Percentiles rank a stretch among this genome's conserved stretches.
These are phyloP conservation scores for Xylariaceae sp. DNA, from an alignment of 2,329 filamentous ascomycete genomes.

Conservation along the genomic window DNA sequence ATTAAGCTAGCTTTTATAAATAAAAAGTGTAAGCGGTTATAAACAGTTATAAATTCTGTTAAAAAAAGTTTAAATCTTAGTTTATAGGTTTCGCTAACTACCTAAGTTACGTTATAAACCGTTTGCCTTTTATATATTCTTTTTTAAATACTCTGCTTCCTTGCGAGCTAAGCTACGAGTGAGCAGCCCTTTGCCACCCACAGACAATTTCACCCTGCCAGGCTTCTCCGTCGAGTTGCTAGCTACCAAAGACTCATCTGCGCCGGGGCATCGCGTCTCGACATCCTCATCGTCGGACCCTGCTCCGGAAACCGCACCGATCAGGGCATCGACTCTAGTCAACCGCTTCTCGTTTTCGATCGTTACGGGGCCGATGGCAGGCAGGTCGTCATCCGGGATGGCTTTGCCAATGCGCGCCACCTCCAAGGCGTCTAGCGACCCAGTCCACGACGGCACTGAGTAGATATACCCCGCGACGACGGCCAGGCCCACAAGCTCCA, in stretches of 20 bases:
- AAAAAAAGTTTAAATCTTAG: too few species aligned
- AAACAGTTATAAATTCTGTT: too few species aligned
- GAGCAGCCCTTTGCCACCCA: not conserved
- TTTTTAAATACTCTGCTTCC: too few species aligned
- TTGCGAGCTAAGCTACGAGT: not conserved
- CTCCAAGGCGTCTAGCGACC: constrained; percentile 6
- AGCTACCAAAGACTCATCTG: not conserved
- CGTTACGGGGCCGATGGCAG: constrained; percentile 4
- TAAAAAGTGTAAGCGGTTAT: too few species aligned
- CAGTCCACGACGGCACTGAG: constrained; percentile 8
- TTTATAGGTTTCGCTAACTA: too few species aligned
- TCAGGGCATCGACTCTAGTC: not conserved
- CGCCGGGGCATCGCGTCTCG: not conserved
- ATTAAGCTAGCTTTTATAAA: too few species aligned
- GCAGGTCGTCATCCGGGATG: constrained; percentile 6
- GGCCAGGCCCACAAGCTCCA: constrained; percentile 4
- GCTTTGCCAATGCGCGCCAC: constrained; percentile 6
- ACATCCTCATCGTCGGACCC: not conserved
- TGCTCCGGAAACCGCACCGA: not conserved
- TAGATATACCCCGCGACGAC: constrained; percentile 6
- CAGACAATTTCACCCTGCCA: not conserved
- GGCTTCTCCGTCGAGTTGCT: not conserved
- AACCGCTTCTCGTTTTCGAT: not conserved
- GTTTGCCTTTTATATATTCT: too few species aligned
- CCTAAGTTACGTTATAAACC: too few species aligned